phyloP scores from a whole-genome alignment of 768 basidiomycete species.

The Phallus indusiatus region DNA sequence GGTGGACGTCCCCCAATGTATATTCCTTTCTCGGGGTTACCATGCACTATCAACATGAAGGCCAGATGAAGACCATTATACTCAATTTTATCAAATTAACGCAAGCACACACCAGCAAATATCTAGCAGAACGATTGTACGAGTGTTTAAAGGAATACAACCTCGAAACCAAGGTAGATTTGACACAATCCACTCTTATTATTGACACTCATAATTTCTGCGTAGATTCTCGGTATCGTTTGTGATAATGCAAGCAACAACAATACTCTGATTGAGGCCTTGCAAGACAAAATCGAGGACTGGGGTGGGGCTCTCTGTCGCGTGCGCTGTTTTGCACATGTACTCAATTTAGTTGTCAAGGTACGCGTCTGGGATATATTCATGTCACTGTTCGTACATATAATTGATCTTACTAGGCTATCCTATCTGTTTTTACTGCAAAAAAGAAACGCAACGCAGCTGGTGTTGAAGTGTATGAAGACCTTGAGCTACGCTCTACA shows the following conservation, averaged over 20 bases:
- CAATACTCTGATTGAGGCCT: slow-evolving; percentile 1
- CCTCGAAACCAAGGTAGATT: neutral
- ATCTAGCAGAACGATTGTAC: neutral
- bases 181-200: neutral
- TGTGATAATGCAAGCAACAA: slow-evolving; percentile 10
- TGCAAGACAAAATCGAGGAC: slow-evolving; percentile 8
- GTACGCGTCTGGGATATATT: slow-evolving; percentile 5
- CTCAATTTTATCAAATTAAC: slow-evolving; percentile 17
- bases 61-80: slow-evolving; percentile 13
- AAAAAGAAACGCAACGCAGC: neutral
- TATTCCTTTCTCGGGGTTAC: slow-evolving; percentile 22
- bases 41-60: slow-evolving; percentile 15
- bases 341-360: slow-evolving; percentile 21
- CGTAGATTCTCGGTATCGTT: slow-evolving; percentile 5
- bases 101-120: slow-evolving; percentile 16
- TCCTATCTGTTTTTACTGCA: slow-evolving; percentile 14
- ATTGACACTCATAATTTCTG: neutral
- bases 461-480: slow-evolving; percentile 7
- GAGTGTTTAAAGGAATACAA: neutral
- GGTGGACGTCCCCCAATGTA: slow-evolving; percentile 23
- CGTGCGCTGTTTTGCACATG: slow-evolving; percentile 22
- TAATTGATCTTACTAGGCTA: slow-evolving; percentile 12
- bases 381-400: neutral
- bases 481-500: neutral
- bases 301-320: slow-evolving; percentile 14